phyloP scores from a whole-genome alignment of 352 stramenopile genomes.

The Globisporangium iwayamae region DNA sequence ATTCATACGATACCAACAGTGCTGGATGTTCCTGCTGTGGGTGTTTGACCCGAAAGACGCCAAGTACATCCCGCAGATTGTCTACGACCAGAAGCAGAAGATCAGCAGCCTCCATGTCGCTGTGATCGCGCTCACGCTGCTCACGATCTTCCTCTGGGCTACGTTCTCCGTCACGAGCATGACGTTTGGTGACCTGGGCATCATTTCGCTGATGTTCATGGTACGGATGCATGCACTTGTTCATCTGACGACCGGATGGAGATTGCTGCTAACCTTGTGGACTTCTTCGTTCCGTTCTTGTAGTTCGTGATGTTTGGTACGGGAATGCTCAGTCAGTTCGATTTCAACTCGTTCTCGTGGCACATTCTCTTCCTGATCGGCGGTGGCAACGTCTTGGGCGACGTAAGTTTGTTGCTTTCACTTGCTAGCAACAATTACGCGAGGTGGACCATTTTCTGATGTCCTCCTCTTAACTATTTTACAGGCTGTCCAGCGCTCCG shows the following conservation, averaged over 20 bases:
- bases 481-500: conserved; percentile 79
- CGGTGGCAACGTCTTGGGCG: conserved; percentile 88
- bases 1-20: conserved; percentile 25
- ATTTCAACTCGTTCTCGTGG: conserved; percentile 94
- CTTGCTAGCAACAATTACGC: background rate
- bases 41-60: conserved; percentile 85
- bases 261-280: background rate
- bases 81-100: conserved; percentile 89
- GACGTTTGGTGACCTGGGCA: conserved; percentile 90
- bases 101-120: conserved; percentile 87
- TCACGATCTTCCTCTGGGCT: conserved; percentile 90
- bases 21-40: conserved; percentile 88
- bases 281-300: background rate
- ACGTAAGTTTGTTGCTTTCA: conserved; percentile 42
- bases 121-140: conserved; percentile 86
- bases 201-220: conserved; percentile 92
- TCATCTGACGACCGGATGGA: background rate
- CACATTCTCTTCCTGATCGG: conserved; percentile 92
- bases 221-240: conserved; percentile 21
- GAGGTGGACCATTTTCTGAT: background rate
- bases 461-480: background rate
- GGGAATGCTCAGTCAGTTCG: conserved; percentile 88
- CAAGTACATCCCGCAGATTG: conserved; percentile 89
- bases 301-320: conserved; percentile 87
- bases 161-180: conserved; percentile 81